A percentile compares a stretch with the other conserved stretches of the same genome.
Conservation (phyloP, 768 basidiomycete species). For the Suillus luteus region DNA sequence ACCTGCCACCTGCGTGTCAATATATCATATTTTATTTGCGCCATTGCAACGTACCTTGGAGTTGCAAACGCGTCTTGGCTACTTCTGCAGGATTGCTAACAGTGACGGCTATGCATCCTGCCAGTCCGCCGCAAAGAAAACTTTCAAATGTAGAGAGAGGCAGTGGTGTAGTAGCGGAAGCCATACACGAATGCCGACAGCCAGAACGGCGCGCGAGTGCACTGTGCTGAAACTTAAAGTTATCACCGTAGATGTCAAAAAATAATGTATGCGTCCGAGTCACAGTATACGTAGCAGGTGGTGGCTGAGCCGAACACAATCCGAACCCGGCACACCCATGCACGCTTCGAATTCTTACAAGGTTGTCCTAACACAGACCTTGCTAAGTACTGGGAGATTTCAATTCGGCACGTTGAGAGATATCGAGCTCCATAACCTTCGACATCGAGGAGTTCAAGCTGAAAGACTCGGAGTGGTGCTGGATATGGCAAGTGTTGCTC, state of each 20-base stretch:
- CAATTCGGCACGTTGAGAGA: not conserved
- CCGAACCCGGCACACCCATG: not conserved
- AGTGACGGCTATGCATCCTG: slow-evolving; percentile 89
- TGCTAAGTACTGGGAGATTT: not conserved
- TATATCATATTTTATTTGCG: not conserved
- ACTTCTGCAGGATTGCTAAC: slow-evolving; percentile 74
- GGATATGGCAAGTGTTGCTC: slow-evolving; percentile 1
- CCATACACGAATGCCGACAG: not conserved
- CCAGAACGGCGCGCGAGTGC: not conserved
- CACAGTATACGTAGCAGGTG: not conserved
- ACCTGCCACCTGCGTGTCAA: slow-evolving; percentile 29
- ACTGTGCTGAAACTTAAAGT: not conserved
- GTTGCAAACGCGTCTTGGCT: slow-evolving; percentile 92
- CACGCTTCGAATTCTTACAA: not conserved
- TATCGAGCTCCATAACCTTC: not conserved
- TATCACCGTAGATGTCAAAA: not conserved
- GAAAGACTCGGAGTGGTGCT: not conserved
- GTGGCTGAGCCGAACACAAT: not conserved
- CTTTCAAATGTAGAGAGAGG: slow-evolving; percentile 71
- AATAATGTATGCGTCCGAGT: not conserved
- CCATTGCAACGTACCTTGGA: slow-evolving; percentile 55
- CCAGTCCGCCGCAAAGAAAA: slow-evolving; percentile 88
- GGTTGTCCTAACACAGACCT: not conserved
- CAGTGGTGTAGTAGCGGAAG: slow-evolving; percentile 19
- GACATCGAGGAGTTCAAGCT: not conserved